These are phyloP conservation scores for Colletotrichum liaoningense DNA, from an alignment of 2,329 filamentous ascomycete genomes.

Conservation along the genomic window DNA sequence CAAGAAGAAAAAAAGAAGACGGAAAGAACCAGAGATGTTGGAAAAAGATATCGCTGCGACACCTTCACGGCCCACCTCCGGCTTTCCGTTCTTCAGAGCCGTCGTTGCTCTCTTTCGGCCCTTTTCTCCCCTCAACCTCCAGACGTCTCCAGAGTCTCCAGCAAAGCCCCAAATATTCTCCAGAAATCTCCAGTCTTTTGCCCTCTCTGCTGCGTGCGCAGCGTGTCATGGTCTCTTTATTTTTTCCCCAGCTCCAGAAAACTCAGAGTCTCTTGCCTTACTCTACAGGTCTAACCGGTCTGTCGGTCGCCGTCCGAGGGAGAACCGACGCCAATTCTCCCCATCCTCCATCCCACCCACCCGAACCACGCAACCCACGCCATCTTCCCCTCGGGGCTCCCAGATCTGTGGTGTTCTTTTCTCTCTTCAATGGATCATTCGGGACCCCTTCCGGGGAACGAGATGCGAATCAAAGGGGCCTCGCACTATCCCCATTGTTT, in stretches of 20 bases:
- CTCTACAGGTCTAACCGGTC: slow-evolving; percentile 28
- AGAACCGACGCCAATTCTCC: neutral
- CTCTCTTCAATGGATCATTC: slow-evolving; percentile 6
- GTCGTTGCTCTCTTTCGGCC: slow-evolving; percentile 23
- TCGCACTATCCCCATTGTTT: slow-evolving; percentile 5
- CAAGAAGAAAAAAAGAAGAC: neutral
- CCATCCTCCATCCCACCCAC: neutral
- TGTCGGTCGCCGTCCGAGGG: slow-evolving; percentile 32
- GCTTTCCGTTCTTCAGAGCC: neutral
- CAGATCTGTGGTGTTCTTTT: slow-evolving; percentile 8
- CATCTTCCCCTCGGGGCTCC: slow-evolving; percentile 28
- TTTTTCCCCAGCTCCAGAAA: neutral
- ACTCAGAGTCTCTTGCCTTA: slow-evolving; percentile 5
- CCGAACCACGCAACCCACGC: neutral
- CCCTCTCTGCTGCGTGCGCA: neutral
- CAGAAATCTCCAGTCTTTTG: slow-evolving; percentile 29
- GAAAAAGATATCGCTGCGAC: neutral
- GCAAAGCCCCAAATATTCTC: slow-evolving; percentile 33
- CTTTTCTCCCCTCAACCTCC: slow-evolving; percentile 25
- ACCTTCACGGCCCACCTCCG: neutral
- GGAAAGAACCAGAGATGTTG: neutral
- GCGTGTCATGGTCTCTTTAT: too few species aligned
- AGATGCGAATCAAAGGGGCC: neutral
- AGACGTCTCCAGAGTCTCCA: slow-evolving; percentile 8
- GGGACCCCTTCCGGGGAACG: slow-evolving; percentile 21